Evolutionary conservation across 2,329 filamentous ascomycete genomes (phyloP).

Genomic region (Penicillium sp.): DNA sequence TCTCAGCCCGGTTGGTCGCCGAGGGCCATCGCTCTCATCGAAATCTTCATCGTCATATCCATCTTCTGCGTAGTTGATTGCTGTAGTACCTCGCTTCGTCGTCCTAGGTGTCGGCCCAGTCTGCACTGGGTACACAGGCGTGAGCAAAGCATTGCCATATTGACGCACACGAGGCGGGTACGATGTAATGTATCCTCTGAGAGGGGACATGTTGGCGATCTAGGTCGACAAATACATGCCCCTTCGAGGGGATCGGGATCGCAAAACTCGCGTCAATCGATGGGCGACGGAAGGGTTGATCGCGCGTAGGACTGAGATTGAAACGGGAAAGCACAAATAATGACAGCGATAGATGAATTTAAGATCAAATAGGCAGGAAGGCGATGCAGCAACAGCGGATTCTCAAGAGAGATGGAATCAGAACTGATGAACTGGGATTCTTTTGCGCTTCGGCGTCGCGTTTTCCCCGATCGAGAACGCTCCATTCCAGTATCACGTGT

Average conservation of each 20-base stretch:
- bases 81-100: conserved; percentile 94
- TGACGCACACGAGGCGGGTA: conserved; percentile 87
- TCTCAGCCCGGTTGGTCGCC: conserved; percentile 73
- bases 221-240: conserved; percentile 37
- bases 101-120: conserved; percentile 69
- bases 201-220: conserved; percentile 53
- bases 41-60: conserved; percentile 75
- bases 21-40: conserved; percentile 63
- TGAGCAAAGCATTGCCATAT: conserved; percentile 88
- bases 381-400: conserved; percentile 1
- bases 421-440: conserved; percentile 11
- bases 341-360: not conserved
- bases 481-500: conserved; percentile 33
- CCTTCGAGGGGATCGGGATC: conserved; percentile 27
- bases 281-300: conserved; percentile 17
- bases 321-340: not conserved
- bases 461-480: conserved; percentile 32
- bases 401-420: not conserved
- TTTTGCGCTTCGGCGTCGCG: conserved; percentile 31
- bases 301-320: conserved; percentile 6
- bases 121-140: conserved; percentile 72
- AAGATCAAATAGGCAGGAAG: no score
- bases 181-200: conserved; percentile 84
- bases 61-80: conserved; percentile 97
- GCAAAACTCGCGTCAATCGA: conserved; percentile 25